These are phyloP conservation scores for Lichtheimia ramosa DNA, from an alignment of 371 early-diverging fungal genomes.

Conservation along the genomic window DNA sequence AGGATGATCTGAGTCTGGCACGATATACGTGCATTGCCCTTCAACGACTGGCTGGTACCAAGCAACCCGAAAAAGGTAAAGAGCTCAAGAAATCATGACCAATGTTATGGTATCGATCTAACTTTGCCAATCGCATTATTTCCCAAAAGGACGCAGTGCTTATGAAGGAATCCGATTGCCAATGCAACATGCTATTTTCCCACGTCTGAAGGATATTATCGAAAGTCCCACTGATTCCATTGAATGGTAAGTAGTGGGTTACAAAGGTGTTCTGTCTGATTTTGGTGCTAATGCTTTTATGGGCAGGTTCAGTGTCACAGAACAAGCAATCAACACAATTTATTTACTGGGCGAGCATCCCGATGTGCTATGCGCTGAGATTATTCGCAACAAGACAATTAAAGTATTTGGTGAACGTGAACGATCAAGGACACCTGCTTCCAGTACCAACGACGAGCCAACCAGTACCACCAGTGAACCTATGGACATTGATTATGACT, in stretches of 20 bases:
- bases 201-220: slow-evolving; percentile 60
- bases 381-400: slow-evolving; percentile 66
- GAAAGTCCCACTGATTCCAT: slow-evolving; percentile 58
- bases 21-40: slow-evolving; percentile 90
- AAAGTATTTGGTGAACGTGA: slow-evolving; percentile 47
- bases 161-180: slow-evolving; percentile 72
- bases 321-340: slow-evolving; percentile 91
- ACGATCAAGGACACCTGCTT: slow-evolving; percentile 5
- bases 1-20: slow-evolving; percentile 77
- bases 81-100: slow-evolving; percentile 9
- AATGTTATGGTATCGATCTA: not conserved
- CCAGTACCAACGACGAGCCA: slow-evolving; percentile 13
- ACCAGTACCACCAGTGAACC: slow-evolving; percentile 13
- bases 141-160: slow-evolving; percentile 32
- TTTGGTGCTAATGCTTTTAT: not conserved
- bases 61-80: slow-evolving; percentile 49
- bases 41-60: slow-evolving; percentile 68
- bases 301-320: slow-evolving; percentile 83
- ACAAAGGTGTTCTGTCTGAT: not conserved
- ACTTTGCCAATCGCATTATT: not conserved
- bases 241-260: slow-evolving; percentile 58
- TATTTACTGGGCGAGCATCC: slow-evolving; percentile 89
- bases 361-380: slow-evolving; percentile 71
- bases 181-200: slow-evolving; percentile 73
- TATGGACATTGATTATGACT: slow-evolving; percentile 35